A percentile compares a stretch with the other conserved stretches of the same genome.
Evolutionary conservation across 805 yeast genomes (phyloP).

Genomic region (Wickerhamiella cacticola): DNA sequence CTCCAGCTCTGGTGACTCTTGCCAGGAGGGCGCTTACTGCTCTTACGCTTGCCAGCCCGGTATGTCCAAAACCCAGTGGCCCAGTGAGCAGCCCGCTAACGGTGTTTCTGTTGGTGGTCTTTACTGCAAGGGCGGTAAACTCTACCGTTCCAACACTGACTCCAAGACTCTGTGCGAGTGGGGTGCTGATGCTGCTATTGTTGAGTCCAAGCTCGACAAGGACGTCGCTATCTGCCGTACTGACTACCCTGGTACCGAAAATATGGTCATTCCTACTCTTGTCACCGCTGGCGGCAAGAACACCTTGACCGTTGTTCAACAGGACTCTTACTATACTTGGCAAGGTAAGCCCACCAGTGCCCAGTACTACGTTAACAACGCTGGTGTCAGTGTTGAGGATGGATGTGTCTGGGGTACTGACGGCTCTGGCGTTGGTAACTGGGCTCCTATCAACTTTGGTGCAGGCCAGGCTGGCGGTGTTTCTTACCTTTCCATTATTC

Average conservation of each 20-base stretch:
- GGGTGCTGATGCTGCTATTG: slow-evolving; percentile 63
- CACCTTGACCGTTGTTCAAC: slow-evolving; percentile 70
- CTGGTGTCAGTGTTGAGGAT: slow-evolving; percentile 79
- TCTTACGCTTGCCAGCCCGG: slow-evolving; percentile 98
- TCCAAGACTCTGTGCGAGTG: slow-evolving; percentile 68
- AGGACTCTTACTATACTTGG: slow-evolving; percentile 71
- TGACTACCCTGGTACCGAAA: slow-evolving; percentile 98
- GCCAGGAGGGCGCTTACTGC: slow-evolving; percentile 87
- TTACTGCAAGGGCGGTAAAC: slow-evolving; percentile 68
- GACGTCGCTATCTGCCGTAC: slow-evolving; percentile 91
- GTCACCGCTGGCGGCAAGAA: slow-evolving; percentile 53
- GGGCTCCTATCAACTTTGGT: slow-evolving; percentile 95
- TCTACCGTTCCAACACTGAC: slow-evolving; percentile 66
- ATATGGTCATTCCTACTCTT: slow-evolving; percentile 90
- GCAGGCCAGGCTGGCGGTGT: slow-evolving; percentile 68
- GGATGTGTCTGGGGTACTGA: slow-evolving; percentile 90
- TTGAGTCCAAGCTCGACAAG: slow-evolving; percentile 48
- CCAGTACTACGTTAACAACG: slow-evolving; percentile 94
- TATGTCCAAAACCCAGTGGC: slow-evolving; percentile 99
- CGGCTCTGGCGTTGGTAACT: slow-evolving; percentile 82
- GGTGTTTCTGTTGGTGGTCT: slow-evolving; percentile 95
- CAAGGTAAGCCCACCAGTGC: slow-evolving; percentile 72
- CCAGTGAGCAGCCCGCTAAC: slow-evolving; percentile 67
- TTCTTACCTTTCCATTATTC: slow-evolving; percentile 80
- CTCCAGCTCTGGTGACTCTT: slow-evolving; percentile 49